Conservation (phyloP, 2,329 filamentous ascomycete species). For the Botrytis galanthina region DNA sequence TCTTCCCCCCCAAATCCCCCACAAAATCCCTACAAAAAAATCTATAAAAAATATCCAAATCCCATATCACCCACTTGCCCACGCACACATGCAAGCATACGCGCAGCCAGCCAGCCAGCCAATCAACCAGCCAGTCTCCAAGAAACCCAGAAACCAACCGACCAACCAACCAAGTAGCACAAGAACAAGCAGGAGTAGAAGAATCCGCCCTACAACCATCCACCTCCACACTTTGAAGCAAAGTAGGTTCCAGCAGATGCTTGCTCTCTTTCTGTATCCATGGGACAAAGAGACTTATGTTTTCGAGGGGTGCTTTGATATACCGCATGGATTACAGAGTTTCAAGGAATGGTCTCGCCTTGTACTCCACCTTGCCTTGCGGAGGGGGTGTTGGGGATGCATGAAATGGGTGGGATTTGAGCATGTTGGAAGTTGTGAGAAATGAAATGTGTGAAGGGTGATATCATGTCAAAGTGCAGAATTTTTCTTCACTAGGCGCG, state of each 20-base stretch:
- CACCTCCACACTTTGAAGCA: background rate
- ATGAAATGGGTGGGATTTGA: background rate
- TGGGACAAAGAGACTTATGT: background rate
- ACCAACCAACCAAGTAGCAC: too few relatives aligned
- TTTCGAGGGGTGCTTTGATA: slow-evolving; percentile 41
- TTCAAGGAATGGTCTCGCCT: slow-evolving; percentile 71
- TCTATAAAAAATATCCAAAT: background rate
- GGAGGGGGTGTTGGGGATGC: slow-evolving; percentile 41
- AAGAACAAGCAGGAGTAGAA: slow-evolving; percentile 6
- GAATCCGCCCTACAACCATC: background rate
- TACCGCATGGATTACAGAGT: slow-evolving; percentile 77
- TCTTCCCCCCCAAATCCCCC: too few relatives aligned
- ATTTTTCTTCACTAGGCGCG: background rate
- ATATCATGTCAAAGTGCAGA: too few relatives aligned
- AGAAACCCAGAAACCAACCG: too few relatives aligned
- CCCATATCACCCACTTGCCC: background rate
- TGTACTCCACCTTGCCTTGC: slow-evolving; percentile 74
- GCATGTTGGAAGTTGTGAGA: background rate
- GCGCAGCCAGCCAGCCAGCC: background rate
- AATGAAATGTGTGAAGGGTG: background rate
- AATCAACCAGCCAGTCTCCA: background rate
- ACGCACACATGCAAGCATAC: too few relatives aligned
- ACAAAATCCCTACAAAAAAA: too few relatives aligned
- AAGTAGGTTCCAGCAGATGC: slow-evolving; percentile 3
- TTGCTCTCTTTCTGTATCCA: background rate